These are phyloP conservation scores for Colletotrichum ledebouriae DNA, from an alignment of 2,329 filamentous ascomycete species.

Conservation along the genomic window DNA sequence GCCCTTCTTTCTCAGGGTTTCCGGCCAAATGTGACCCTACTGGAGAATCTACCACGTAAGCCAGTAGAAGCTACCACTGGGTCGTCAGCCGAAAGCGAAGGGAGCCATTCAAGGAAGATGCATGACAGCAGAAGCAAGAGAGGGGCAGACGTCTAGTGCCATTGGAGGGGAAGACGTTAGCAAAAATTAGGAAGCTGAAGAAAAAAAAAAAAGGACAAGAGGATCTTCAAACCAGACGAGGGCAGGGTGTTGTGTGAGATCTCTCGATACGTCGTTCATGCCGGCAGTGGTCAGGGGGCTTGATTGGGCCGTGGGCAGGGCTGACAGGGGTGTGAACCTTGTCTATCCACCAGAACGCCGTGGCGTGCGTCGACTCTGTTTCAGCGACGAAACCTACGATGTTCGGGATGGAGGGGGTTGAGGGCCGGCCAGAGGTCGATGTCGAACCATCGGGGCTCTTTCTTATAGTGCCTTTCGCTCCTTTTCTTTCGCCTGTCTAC, in stretches of 20 bases:
- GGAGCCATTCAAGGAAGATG: not conserved
- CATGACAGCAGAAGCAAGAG: conserved; percentile 7
- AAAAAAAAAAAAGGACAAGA: conserved; percentile 31
- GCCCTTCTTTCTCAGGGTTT: conserved; percentile 1
- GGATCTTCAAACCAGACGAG: conserved; percentile 50
- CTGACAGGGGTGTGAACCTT: conserved; percentile 47
- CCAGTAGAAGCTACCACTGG: not conserved
- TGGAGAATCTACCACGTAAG: not conserved
- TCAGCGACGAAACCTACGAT: conserved; percentile 60
- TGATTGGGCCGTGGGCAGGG: conserved; percentile 53
- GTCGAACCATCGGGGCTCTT: not conserved
- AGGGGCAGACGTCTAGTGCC: too few species aligned
- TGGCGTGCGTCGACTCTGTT: conserved; percentile 52
- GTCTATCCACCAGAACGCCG: conserved; percentile 40
- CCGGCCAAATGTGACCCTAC: conserved; percentile 16
- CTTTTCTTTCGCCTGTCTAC: not conserved
- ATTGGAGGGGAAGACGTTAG: not conserved
- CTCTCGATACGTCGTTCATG: conserved; percentile 48
- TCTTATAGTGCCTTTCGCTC: conserved; percentile 7
- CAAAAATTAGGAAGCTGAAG: not conserved
- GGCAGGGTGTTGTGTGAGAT: conserved; percentile 47
- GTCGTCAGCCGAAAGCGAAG: conserved; percentile 7
- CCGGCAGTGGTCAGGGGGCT: conserved; percentile 39
- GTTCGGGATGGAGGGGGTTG: conserved; percentile 53
- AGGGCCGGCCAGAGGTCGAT: conserved; percentile 20